phyloP scores from a whole-genome alignment of 139 green algal genomes.

The Bryopsis sp. region DNA sequence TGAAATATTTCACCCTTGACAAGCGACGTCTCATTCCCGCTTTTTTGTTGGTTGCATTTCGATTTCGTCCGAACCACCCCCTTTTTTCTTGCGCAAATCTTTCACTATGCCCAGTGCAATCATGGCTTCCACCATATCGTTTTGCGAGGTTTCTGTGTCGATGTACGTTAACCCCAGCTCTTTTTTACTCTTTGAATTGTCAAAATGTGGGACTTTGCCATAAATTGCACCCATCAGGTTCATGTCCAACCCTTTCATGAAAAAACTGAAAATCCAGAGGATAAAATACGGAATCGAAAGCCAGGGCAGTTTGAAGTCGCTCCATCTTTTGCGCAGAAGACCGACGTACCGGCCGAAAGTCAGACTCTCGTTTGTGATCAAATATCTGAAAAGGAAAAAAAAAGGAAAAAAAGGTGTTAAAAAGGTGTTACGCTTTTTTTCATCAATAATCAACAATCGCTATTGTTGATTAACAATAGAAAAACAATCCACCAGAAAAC shows the following conservation, averaged over 20 bases:
- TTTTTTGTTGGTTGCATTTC: no score
- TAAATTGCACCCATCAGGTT: constrained; percentile 4
- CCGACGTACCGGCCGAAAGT: neutral
- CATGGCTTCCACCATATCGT: constrained; percentile 11
- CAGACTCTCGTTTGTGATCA: neutral
- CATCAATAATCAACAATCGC: no score
- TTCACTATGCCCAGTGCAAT: constrained; percentile 11
- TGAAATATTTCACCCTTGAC: no score
- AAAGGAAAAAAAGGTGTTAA: no score
- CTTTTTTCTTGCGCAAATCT: no score
- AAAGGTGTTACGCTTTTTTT: no score
- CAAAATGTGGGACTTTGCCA: neutral
- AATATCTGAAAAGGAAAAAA: neutral
- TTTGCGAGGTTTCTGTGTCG: neutral
- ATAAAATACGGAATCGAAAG: neutral
- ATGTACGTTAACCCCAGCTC: constrained; percentile 7
- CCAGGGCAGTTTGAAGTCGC: constrained; percentile 14
- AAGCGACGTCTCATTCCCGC: no score
- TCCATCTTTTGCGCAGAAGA: neutral
- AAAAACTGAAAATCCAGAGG: neutral
- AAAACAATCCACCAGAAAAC: no score
- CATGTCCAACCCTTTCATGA: constrained; percentile 1
- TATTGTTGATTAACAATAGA: no score
- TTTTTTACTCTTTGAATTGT: neutral
- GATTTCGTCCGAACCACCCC: no score